Evolutionary conservation across 331 rosid species (phyloP).

Genomic region (Erythrophleum ivorense): DNA sequence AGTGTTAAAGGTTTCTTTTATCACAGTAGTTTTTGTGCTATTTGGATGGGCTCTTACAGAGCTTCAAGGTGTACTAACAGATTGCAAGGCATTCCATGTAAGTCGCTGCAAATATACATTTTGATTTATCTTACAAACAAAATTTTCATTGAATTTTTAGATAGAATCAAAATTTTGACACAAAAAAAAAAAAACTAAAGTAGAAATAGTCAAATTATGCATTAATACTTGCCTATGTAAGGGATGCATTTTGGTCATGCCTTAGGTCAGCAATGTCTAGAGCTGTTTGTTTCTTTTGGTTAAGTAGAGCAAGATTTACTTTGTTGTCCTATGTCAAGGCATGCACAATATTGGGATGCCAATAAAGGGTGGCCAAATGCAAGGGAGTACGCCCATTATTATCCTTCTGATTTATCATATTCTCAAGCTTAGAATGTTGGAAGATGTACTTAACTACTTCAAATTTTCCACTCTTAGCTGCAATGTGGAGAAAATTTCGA

Average conservation of each 20-base stretch:
- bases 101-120: conserved; percentile 18
- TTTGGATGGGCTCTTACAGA: neutral
- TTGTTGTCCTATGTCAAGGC: conserved; percentile 41
- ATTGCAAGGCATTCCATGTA: conserved; percentile 28
- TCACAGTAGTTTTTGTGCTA: too few species aligned
- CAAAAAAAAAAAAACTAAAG: too few species aligned
- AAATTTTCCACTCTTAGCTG: conserved; percentile 27
- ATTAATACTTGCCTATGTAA: conserved; percentile 22
- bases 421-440: neutral
- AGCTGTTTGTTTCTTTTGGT: conserved; percentile 12
- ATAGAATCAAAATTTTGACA: too few species aligned
- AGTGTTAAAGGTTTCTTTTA: too few species aligned
- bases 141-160: too few species aligned
- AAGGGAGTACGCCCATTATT: conserved; percentile 35
- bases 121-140: too few species aligned
- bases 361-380: conserved; percentile 50
- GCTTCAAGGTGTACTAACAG: neutral
- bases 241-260: neutral
- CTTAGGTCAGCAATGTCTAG: conserved; percentile 22
- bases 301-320: neutral
- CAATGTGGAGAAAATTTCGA: conserved; percentile 34
- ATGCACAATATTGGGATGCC: too few species aligned
- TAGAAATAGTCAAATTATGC: too few species aligned
- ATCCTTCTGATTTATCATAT: conserved; percentile 36
- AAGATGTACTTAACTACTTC: conserved; percentile 11